Evolutionary conservation across 352 stramenopile genomes (phyloP).

Genomic region (Phytophthora pluvialis): DNA sequence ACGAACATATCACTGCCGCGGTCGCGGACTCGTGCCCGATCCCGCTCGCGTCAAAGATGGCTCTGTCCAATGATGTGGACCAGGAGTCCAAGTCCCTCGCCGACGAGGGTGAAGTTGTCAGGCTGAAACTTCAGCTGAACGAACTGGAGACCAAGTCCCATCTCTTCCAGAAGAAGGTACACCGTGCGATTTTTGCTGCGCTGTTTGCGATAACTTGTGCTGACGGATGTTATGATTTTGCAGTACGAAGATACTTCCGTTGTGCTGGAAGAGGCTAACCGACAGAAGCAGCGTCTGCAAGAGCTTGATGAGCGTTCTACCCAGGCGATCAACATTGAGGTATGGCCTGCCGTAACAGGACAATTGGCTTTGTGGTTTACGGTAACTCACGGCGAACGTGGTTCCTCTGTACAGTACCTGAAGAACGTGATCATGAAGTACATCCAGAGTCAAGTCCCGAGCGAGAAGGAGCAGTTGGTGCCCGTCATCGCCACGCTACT

Average conservation of each 20-base stretch:
- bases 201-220: background rate
- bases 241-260: constrained; percentile 65
- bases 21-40: constrained; percentile 58
- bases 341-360: constrained; percentile 15
- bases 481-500: constrained; percentile 80
- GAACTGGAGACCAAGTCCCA: constrained; percentile 52
- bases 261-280: constrained; percentile 56
- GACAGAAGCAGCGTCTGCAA: constrained; percentile 65
- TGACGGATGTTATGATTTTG: constrained; percentile 7
- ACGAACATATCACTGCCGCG: constrained; percentile 46
- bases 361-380: background rate
- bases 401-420: constrained; percentile 59
- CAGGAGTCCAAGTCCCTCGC: constrained; percentile 35
- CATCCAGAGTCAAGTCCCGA: constrained; percentile 75
- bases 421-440: constrained; percentile 91
- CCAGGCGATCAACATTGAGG: constrained; percentile 71
- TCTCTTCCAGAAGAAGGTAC: constrained; percentile 59
- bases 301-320: constrained; percentile 48
- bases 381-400: constrained; percentile 10
- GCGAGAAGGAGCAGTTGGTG: constrained; percentile 80
- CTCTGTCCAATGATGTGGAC: constrained; percentile 9
- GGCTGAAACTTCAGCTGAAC: constrained; percentile 52
- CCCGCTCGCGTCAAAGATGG: constrained; percentile 37
- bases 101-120: constrained; percentile 50
- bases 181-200: background rate